These are phyloP conservation scores for Amoeboaphelidium occidentale DNA, from an alignment of 371 early-diverging fungal species.

Conservation along the genomic window DNA sequence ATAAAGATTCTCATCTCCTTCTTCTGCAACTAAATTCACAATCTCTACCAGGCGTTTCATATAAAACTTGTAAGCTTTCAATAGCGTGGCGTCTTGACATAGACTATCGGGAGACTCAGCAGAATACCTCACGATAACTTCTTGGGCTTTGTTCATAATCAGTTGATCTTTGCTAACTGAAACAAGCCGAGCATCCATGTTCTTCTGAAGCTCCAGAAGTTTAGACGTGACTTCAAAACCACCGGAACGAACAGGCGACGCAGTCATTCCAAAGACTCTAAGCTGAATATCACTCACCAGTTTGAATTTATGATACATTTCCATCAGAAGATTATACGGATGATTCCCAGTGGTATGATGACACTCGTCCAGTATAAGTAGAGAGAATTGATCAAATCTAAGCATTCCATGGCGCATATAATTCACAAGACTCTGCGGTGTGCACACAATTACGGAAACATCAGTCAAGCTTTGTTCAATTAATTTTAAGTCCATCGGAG, in stretches of 20 bases:
- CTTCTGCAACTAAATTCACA: no score
- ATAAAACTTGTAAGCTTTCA: no score
- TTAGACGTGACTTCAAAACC: background rate
- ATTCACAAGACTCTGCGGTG: slow-evolving; percentile 56
- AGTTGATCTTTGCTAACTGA: background rate
- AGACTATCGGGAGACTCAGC: background rate
- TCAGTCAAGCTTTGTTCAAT: slow-evolving; percentile 30
- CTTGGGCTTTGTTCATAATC: background rate
- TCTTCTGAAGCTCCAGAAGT: background rate
- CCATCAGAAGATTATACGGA: slow-evolving; percentile 61
- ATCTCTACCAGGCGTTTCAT: no score
- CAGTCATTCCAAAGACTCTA: slow-evolving; percentile 78
- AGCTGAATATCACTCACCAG: slow-evolving; percentile 26
- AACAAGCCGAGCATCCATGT: background rate
- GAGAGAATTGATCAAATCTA: slow-evolving; percentile 32
- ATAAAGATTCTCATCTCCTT: no score
- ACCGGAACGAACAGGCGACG: slow-evolving; percentile 9
- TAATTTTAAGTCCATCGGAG: slow-evolving; percentile 35
- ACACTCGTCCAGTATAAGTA: slow-evolving; percentile 77
- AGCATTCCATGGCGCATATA: slow-evolving; percentile 39
- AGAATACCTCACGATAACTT: background rate
- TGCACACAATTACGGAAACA: slow-evolving; percentile 54
- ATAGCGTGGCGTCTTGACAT: no score
- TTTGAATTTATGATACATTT: slow-evolving; percentile 48
- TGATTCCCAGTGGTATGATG: slow-evolving; percentile 68